Evolutionary conservation across 768 basidiomycete genomes (phyloP).

Genomic region (Hericium coralloides): DNA sequence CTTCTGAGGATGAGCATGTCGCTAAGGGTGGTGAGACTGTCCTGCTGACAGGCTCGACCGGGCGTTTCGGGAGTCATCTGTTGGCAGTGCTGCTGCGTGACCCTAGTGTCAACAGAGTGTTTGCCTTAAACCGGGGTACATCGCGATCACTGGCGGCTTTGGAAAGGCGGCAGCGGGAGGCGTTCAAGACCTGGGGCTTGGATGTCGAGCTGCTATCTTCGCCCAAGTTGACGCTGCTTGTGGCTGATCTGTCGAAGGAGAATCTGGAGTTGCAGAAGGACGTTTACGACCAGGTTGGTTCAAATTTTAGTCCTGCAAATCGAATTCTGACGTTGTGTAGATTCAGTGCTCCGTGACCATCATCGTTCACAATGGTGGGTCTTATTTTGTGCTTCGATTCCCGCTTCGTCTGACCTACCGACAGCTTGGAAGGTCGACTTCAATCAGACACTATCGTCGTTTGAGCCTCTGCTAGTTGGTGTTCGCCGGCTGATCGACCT

Average conservation of each 20-base stretch:
- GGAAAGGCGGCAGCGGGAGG: background rate
- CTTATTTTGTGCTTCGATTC: background rate
- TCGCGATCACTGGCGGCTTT: background rate
- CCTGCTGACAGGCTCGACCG: background rate
- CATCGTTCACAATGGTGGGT: background rate
- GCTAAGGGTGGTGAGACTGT: background rate
- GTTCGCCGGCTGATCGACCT: background rate
- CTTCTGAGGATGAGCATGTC: background rate
- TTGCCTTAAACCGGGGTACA: background rate
- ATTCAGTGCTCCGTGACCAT: background rate
- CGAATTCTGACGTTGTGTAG: background rate
- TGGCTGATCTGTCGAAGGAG: background rate
- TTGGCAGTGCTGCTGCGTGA: background rate
- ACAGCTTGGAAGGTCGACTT: slow-evolving; percentile 1
- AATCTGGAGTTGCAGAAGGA: background rate
- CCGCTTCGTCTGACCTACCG: background rate
- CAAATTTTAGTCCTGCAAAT: background rate
- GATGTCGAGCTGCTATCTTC: background rate
- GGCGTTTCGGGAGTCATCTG: background rate
- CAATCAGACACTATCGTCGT: background rate
- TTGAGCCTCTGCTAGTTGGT: background rate
- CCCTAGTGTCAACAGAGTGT: background rate
- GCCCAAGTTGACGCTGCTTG: background rate
- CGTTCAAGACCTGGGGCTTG: background rate
- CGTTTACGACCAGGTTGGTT: background rate